Evolutionary conservation across 306 rosid species (phyloP).

Genomic region (Sphenostylis stenocarpa): DNA sequence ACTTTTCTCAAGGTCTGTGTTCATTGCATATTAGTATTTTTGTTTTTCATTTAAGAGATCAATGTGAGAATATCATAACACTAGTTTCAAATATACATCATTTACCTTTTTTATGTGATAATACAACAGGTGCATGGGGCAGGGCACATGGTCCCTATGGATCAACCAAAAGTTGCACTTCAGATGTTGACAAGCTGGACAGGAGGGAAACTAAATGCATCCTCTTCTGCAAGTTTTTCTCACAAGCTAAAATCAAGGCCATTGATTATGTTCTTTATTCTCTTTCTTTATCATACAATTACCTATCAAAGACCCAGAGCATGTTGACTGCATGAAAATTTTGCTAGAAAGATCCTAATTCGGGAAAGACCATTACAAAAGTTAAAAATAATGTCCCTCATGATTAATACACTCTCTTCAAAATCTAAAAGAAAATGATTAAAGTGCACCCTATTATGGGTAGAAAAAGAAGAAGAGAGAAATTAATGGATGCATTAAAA

Average conservation of each 20-base stretch:
- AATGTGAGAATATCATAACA: too few species aligned
- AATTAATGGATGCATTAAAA: too few species aligned
- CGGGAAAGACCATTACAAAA: not conserved
- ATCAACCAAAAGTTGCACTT: constrained; percentile 86
- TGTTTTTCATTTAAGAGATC: too few species aligned
- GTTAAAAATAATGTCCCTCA: not conserved
- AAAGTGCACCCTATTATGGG: too few species aligned
- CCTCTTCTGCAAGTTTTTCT: not conserved
- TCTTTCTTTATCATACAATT: not conserved
- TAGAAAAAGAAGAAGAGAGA: too few species aligned
- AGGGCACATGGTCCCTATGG: constrained; percentile 69
- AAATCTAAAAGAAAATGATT: not conserved
- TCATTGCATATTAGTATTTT: not conserved
- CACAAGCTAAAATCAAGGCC: not conserved
- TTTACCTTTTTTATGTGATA: not conserved
- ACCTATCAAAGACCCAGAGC: not conserved
- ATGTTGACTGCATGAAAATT: not conserved
- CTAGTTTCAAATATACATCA: too few species aligned
- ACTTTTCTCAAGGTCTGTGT: constrained; percentile 65
- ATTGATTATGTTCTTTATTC: not conserved
- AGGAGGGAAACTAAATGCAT: not conserved
- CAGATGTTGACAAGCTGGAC: constrained; percentile 75
- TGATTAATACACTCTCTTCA: not conserved
- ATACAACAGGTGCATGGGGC: not conserved
- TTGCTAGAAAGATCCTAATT: too few species aligned